Percentiles rank a stretch among this genome's conserved stretches.
Evolutionary conservation across 495 filamentous ascomycete genomes (phyloP).

Genomic region (Beverwykella pulmonaria): DNA sequence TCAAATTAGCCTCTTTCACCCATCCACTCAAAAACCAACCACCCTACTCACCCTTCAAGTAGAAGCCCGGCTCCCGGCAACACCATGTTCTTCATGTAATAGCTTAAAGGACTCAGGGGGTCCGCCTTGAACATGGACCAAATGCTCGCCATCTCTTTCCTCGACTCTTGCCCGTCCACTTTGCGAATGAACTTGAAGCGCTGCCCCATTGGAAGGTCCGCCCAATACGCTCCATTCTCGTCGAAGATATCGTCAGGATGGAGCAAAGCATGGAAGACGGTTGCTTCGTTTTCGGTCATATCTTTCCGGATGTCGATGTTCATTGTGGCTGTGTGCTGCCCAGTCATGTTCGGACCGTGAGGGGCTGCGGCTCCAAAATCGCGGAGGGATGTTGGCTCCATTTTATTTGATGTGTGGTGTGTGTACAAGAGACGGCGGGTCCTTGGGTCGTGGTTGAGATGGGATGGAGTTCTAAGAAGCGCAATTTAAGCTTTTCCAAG

Average conservation of each 20-base stretch:
- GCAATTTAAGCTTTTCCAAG: conserved; percentile 4
- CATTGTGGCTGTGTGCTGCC: conserved; percentile 41
- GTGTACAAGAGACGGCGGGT: background rate
- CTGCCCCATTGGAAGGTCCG: conserved; percentile 69
- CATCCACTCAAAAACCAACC: background rate
- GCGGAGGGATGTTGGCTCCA: conserved; percentile 36
- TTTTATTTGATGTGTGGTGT: background rate
- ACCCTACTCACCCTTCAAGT: conserved; percentile 69
- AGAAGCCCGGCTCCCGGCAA: conserved; percentile 85
- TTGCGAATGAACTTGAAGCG: conserved; percentile 71
- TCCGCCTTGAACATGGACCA: conserved; percentile 78
- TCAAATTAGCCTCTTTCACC: background rate
- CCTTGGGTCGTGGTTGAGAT: background rate
- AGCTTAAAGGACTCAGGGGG: conserved; percentile 75
- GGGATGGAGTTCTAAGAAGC: background rate
- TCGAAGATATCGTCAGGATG: conserved; percentile 84
- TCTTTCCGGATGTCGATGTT: conserved; percentile 43
- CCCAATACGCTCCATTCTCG: conserved; percentile 82
- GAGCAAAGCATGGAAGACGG: conserved; percentile 72
- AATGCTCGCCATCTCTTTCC: conserved; percentile 64
- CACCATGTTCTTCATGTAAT: conserved; percentile 84
- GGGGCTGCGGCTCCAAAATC: conserved; percentile 57
- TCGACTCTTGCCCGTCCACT: conserved; percentile 66
- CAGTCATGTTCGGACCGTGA: conserved; percentile 47
- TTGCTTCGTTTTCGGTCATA: conserved; percentile 65